These are phyloP conservation scores for Saitoella complicata DNA, from an alignment of 805 yeast genomes.

Conservation along the genomic window DNA sequence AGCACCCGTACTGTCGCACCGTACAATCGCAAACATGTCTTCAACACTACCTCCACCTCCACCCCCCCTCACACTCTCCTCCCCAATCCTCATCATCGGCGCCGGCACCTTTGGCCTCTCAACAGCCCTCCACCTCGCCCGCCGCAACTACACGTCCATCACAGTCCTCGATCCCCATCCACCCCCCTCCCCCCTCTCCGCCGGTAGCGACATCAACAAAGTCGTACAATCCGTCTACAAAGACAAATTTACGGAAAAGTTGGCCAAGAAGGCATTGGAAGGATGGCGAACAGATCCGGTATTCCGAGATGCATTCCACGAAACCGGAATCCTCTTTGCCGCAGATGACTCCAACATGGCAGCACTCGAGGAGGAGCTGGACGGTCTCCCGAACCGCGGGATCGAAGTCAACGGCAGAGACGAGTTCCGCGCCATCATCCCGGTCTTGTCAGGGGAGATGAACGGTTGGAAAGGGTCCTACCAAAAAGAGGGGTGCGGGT, in stretches of 20 bases:
- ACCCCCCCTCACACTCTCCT: too few species aligned
- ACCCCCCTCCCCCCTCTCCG: slow-evolving; percentile 18
- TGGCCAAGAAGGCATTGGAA: slow-evolving; percentile 30
- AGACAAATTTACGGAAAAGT: slow-evolving; percentile 26
- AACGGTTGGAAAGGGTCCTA: slow-evolving; percentile 17
- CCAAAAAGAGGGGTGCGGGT: slow-evolving; percentile 14
- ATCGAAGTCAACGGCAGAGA: slow-evolving; percentile 1
- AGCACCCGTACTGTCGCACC: too few species aligned
- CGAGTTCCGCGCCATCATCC: slow-evolving; percentile 1
- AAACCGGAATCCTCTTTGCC: slow-evolving; percentile 10
- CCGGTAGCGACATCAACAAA: slow-evolving; percentile 34
- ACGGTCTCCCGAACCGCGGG: slow-evolving; percentile 4
- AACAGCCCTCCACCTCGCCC: slow-evolving; percentile 27
- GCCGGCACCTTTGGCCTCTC: slow-evolving; percentile 42
- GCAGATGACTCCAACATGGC: slow-evolving; percentile 1
- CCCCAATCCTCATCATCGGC: slow-evolving; percentile 30
- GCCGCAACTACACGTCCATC: slow-evolving; percentile 6
- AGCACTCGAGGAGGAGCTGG: slow-evolving; percentile 7
- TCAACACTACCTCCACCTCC: too few species aligned
- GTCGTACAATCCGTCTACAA: slow-evolving; percentile 34
- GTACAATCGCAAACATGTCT: too few species aligned
- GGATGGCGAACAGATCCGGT: slow-evolving; percentile 21
- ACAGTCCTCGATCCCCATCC: slow-evolving; percentile 10
- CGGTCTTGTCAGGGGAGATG: slow-evolving; percentile 15
- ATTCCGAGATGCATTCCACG: slow-evolving; percentile 7